Evolutionary conservation across 306 rosid genomes (phyloP).

Genomic region (Abrus precatorius): DNA sequence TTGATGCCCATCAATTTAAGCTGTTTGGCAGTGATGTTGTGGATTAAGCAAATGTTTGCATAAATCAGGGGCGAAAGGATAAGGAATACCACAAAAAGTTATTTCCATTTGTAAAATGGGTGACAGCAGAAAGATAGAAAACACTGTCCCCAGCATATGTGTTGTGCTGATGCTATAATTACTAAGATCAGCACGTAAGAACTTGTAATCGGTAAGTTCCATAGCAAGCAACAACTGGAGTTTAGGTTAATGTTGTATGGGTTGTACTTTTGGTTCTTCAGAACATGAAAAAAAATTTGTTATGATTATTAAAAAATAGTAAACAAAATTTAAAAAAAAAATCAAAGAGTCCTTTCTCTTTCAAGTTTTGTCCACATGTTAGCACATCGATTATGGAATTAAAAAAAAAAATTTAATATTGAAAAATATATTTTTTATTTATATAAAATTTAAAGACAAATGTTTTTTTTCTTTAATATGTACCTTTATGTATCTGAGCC

Average conservation of each 20-base stretch:
- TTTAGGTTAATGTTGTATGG: not conserved
- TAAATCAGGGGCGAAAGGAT: not conserved
- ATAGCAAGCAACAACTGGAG: not conserved
- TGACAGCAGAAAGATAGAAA: not conserved
- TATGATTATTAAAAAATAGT: not conserved
- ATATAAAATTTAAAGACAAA: too few relatives aligned
- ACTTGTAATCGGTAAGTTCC: not conserved
- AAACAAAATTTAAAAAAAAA: not conserved
- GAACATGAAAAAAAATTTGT: not conserved
- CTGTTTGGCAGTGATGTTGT: constrained; percentile 77
- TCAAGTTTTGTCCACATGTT: not conserved
- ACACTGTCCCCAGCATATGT: not conserved
- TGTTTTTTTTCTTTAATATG: too few relatives aligned
- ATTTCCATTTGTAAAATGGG: constrained; percentile 13
- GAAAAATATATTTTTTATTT: too few relatives aligned
- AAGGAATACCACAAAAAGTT: not conserved
- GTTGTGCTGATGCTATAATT: not conserved
- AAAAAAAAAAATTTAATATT: not conserved
- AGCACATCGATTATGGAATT: not conserved
- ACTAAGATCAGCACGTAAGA: not conserved
- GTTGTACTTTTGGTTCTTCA: not conserved
- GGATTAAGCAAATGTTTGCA: constrained; percentile 44
- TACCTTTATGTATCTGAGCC: too few relatives aligned
- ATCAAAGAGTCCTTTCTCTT: not conserved
- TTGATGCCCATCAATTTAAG: constrained; percentile 84